Percentiles rank a stretch among this genome's conserved stretches.
Evolutionary conservation across 1,139 yeast genomes (phyloP).

Genomic region (Scheffersomyces segobiensis): DNA sequence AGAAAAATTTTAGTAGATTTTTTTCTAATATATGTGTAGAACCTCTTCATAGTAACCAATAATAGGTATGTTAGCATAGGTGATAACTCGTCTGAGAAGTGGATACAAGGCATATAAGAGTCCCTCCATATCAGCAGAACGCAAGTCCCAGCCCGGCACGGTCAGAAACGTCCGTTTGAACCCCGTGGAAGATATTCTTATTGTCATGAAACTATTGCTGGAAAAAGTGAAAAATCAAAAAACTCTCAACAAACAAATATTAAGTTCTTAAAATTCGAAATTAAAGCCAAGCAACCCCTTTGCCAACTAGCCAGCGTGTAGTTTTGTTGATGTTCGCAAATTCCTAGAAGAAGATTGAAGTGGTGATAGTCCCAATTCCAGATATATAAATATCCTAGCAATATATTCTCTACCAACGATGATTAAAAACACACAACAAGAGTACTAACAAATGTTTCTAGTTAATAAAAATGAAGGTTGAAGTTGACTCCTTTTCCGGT

Average conservation of each 20-base stretch:
- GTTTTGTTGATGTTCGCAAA: neutral
- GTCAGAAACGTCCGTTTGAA: neutral
- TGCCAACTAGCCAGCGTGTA: neutral
- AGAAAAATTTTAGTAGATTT: constrained; percentile 2
- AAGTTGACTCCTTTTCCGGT: constrained; percentile 99
- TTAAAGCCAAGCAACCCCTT: too few species aligned
- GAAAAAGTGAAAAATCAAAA: neutral
- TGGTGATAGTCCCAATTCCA: neutral
- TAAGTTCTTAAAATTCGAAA: too few species aligned
- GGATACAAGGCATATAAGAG: neutral
- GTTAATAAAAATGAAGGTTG: constrained; percentile 83
- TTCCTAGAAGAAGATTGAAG: neutral
- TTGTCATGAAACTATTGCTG: neutral
- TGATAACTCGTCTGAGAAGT: neutral
- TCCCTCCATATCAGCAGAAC: neutral
- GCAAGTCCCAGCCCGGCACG: neutral
- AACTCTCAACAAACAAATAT: neutral
- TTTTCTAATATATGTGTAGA: neutral
- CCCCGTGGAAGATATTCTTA: neutral
- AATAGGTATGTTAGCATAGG: constrained; percentile 12
- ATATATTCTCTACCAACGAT: neutral
- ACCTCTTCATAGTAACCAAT: constrained; percentile 7
- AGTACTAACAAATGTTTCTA: constrained; percentile 24
- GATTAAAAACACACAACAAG: neutral
- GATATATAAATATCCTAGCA: neutral